Base-by-base conservation (phyloP, 495 filamentous ascomycete species). In the Ramalina peruviana region DNA sequence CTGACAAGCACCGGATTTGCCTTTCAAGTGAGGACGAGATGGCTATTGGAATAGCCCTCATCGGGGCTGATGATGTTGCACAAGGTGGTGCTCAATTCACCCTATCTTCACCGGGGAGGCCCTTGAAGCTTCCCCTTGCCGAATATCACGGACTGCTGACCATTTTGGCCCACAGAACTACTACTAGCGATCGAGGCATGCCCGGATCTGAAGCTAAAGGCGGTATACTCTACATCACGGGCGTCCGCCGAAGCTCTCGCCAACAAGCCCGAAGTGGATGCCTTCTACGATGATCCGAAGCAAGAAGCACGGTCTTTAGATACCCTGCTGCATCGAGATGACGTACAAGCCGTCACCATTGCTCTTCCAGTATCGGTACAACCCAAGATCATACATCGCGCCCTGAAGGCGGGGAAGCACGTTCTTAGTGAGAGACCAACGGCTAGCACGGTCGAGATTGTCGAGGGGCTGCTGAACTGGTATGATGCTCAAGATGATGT, bases 201-300 rank as follows among this genome's bases (percentile, higher is more conserved):
- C 37, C 19, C 58, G 20, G 30, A 33, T 20, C 15, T 54, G 40
- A 38, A 46, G 25, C 61, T 64, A 12, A 62, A 56, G 33, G 61
- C 61, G 10, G 47, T 64, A 41, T 62, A 64, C 51, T 64, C 61
- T 4, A 48, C 54, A 2, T 62, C 61, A 7, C 43, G 52, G 36
- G 39, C 16, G 11, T 58, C 53, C 10, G 60, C 58, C 17, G 48
- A 56, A 6, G 16, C 42, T 16, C 44, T 52, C 17, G 43, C 40
- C 23, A 23, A 50, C 26, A 12, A 23, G 33, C 30, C 30, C 15
- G 44, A 46, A 11, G 46, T 62, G 38, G 46, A 57, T 13, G 44
- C 44, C 6, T 62, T 57, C 43, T 55, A 43, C 33, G 58, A 59
- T 17, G 30, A 39, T 4, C 50, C 54, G 4, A 26, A 39, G 23